phyloP scores from a whole-genome alignment of 768 basidiomycete genomes.

The Sporobolomyces phaffii region DNA sequence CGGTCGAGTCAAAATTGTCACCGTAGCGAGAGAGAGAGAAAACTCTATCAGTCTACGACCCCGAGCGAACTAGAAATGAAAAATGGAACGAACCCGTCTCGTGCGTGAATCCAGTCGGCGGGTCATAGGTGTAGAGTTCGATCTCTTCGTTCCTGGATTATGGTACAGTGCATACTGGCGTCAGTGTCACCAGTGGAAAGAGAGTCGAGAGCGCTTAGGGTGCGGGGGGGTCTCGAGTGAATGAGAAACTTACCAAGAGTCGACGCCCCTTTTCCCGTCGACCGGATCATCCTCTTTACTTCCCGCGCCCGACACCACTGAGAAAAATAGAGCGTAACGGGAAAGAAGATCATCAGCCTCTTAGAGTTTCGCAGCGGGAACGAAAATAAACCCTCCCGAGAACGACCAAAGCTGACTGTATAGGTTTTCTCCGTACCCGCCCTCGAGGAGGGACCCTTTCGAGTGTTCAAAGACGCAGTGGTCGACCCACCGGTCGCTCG shows the following conservation, averaged over 20 bases:
- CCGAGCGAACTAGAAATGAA: not conserved
- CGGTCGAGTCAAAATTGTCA: not conserved
- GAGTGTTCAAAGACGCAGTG: conserved; percentile 11
- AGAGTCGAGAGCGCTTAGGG: not conserved
- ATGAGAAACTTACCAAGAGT: not conserved
- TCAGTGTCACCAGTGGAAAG: not conserved
- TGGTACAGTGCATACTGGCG: not conserved
- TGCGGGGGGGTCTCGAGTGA: not conserved
- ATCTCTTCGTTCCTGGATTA: conserved; percentile 13
- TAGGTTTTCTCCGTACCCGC: conserved; percentile 16
- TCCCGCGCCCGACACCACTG: not conserved
- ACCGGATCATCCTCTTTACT: not conserved
- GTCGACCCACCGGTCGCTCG: not conserved
- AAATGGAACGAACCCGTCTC: too few relatives aligned
- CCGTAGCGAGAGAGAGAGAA: not conserved
- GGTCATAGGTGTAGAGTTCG: conserved; percentile 1
- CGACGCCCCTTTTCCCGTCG: conserved; percentile 2
- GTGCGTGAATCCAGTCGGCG: conserved; percentile 12
- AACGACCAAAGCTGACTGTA: not conserved
- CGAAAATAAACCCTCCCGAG: too few relatives aligned
- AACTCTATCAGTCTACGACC: not conserved
- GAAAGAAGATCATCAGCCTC: not conserved
- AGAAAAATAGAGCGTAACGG: not conserved
- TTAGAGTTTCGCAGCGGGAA: too few relatives aligned
- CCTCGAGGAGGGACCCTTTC: not conserved